Evolutionary conservation across 2,329 filamentous ascomycete species (phyloP).

Genomic region (Calycina herbarum): DNA sequence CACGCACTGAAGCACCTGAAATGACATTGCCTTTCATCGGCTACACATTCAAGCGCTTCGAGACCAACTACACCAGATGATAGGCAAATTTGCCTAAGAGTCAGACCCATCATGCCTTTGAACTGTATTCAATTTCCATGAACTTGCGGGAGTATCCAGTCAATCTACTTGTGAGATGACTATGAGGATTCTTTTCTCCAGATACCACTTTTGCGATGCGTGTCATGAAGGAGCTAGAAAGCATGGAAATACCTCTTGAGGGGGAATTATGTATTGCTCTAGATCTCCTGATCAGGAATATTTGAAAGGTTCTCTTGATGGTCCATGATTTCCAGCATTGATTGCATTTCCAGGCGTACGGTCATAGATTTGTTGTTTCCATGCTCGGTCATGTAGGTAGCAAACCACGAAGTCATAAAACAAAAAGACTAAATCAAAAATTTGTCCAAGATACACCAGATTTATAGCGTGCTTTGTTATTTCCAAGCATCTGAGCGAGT

Average conservation of each 20-base stretch:
- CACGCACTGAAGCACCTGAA: conserved; percentile 78
- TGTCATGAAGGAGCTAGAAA: conserved; percentile 20
- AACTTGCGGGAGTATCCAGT: conserved; percentile 6
- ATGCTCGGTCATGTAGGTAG: conserved; percentile 4
- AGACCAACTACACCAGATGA: conserved; percentile 65
- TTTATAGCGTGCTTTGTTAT: background rate
- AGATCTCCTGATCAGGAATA: conserved; percentile 14
- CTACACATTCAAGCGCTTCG: conserved; percentile 97
- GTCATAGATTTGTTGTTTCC: conserved; percentile 23
- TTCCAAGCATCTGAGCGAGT: background rate
- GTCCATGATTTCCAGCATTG: conserved; percentile 23
- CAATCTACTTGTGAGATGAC: conserved; percentile 14
- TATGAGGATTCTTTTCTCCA: conserved; percentile 16
- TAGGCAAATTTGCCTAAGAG: conserved; percentile 10
- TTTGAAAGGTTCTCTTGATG: conserved; percentile 17
- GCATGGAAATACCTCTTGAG: conserved; percentile 14
- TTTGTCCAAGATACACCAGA: background rate
- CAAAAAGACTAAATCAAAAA: conserved; percentile 11
- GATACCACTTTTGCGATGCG: conserved; percentile 28
- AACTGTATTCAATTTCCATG: background rate
- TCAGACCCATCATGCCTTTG: background rate
- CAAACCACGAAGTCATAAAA: conserved; percentile 2
- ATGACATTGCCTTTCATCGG: conserved; percentile 96
- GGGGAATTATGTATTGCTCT: conserved; percentile 17
- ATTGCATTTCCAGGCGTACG: conserved; percentile 29